phyloP scores from a whole-genome alignment of 257 asterid species.

The Solanum sejunctum region DNA sequence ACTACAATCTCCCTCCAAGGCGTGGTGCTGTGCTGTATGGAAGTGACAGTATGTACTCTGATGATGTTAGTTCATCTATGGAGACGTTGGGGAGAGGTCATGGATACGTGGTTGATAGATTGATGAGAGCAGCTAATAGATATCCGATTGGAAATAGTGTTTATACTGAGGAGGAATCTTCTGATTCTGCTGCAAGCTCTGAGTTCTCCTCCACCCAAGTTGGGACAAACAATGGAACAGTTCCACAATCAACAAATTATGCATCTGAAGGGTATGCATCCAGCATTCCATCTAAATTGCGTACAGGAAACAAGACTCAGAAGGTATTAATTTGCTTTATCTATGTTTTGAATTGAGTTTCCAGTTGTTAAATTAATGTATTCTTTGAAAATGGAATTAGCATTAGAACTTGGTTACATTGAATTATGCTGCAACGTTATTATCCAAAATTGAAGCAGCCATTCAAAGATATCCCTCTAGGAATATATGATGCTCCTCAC shows the following conservation, averaged over 20 bases:
- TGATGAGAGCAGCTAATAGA: constrained; percentile 22
- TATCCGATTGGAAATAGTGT: constrained; percentile 13
- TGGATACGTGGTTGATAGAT: constrained; percentile 13
- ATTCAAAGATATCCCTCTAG: background rate
- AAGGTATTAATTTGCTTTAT: constrained; percentile 11
- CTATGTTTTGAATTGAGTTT: background rate
- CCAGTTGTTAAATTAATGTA: background rate
- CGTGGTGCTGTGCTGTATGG: constrained; percentile 11
- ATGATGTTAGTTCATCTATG: constrained; percentile 29
- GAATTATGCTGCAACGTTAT: background rate
- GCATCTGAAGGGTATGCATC: constrained; percentile 13
- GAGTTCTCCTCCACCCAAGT: constrained; percentile 34
- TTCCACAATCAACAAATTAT: constrained; percentile 11
- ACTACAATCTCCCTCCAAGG: constrained; percentile 7
- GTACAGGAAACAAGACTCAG: constrained; percentile 1
- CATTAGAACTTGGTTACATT: background rate
- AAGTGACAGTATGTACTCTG: constrained; percentile 26
- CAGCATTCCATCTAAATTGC: constrained; percentile 12
- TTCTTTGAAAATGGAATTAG: background rate
- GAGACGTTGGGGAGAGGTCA: constrained; percentile 28
- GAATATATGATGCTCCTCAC: background rate
- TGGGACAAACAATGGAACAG: constrained; percentile 13
- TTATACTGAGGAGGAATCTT: constrained; percentile 34
- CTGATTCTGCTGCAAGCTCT: constrained; percentile 39
- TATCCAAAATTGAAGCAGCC: background rate